Percentiles rank a stretch among this genome's conserved stretches.
These are phyloP conservation scores for Malus sieversii DNA, from an alignment of 306 rosid species.

Conservation along the genomic window DNA sequence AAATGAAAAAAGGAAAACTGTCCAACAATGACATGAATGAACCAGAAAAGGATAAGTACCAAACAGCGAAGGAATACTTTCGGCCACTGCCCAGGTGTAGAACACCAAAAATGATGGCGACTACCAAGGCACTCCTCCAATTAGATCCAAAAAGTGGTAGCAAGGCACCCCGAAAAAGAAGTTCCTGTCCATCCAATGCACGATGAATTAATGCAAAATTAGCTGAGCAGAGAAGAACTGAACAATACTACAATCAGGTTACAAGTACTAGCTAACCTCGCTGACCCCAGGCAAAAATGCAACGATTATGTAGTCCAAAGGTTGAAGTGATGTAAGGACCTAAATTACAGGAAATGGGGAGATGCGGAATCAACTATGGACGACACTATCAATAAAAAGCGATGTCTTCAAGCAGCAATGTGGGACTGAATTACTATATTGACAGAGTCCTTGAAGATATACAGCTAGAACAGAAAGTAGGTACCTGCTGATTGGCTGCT, in stretches of 20 bases:
- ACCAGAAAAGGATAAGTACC: constrained; percentile 34
- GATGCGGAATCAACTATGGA: constrained; percentile 13
- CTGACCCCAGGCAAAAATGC: constrained; percentile 77
- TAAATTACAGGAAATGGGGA: constrained; percentile 32
- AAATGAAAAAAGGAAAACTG: not conserved
- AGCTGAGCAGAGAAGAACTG: constrained; percentile 2
- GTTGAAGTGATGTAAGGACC: constrained; percentile 82
- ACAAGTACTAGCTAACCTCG: constrained; percentile 46
- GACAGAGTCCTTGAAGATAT: constrained; percentile 1
- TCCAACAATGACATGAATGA: not conserved
- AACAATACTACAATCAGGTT: not conserved
- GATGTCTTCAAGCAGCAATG: constrained; percentile 17
- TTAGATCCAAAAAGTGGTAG: constrained; percentile 74
- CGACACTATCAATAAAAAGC: not conserved
- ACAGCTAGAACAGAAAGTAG: constrained; percentile 12
- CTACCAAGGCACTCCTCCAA: constrained; percentile 57
- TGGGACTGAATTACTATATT: not conserved
- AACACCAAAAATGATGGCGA: constrained; percentile 68
- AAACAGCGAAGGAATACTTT: constrained; percentile 77
- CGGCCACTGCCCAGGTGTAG: constrained; percentile 77
- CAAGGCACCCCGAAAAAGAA: constrained; percentile 85
- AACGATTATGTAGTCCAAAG: constrained; percentile 60
- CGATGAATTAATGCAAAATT: not conserved
- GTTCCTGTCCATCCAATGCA: constrained; percentile 43
- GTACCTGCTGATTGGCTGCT: constrained; percentile 83